Base-by-base conservation (phyloP, 176 grass and related monocot species). In the Rhynchospora breviuscula region DNA sequence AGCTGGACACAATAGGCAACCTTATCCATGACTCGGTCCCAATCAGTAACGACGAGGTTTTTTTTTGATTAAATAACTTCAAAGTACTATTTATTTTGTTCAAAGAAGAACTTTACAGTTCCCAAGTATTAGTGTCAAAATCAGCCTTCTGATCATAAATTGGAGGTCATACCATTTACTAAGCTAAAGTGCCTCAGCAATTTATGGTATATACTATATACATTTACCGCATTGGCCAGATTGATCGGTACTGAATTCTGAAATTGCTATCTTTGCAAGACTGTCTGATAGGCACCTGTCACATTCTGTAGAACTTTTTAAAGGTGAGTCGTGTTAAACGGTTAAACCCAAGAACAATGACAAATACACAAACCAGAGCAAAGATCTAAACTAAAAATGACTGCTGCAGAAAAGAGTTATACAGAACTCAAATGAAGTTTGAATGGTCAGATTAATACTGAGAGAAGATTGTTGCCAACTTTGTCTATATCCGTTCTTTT, bases 21-120 rank as follows among this genome's bases (percentile, higher is more conserved):
- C 74, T 95, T 23, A 89, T 98, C n/a, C 96, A 95, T 14, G 91
- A 68, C 33, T 87, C 91, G 0, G 93, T 98, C 25, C 91, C 96
- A 22, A 18, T 95, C 77, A 91, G 88, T 65, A 78, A 91, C 2
- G 91, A 98, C 2, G 89, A 95, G 96, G 86, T 89, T 51, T 8
- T 23, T 17, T 17, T 40, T 40, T 40, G 3, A 40, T 2, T 51
- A 40, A 63, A 64, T 57, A 25, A 66, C 47, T 66, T 12, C 46
- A 81, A 64, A 45, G 7, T 53, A 52, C 13, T 47, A 53, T 11
- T 11, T 62, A 53, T 17, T 40, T 8, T 43, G 44, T 17, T 1
- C 0, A n/a, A 59, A 79, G n/a, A 35, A 81, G 58, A 61, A 29
- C 26, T 29, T 29, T 29, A 1, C 26, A 59, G 11, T 33, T 57